Evolutionary conservation across 345 rosid species (phyloP).

Genomic region (Brassica carinata): DNA sequence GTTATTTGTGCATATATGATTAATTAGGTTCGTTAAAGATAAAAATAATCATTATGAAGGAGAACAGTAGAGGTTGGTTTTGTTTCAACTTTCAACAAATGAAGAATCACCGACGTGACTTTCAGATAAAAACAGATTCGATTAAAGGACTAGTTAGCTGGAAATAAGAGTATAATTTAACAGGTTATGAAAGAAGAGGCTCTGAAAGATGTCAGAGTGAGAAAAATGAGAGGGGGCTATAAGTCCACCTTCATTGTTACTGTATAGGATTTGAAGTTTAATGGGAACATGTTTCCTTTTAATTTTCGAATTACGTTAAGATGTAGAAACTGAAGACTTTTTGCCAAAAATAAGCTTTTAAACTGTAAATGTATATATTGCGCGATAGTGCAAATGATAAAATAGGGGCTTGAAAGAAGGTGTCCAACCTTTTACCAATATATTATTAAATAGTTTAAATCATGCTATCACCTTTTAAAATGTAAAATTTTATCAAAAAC

Average conservation of each 20-base stretch:
- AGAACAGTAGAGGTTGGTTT: slow-evolving; percentile 11
- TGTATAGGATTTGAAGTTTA: not conserved
- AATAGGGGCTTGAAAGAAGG: not conserved
- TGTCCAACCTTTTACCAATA: not conserved
- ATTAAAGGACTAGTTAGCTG: not conserved
- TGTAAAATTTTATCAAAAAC: too few species aligned
- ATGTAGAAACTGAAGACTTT: not conserved
- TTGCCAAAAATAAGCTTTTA: not conserved
- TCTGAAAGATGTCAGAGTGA: not conserved
- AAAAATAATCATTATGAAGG: not conserved
- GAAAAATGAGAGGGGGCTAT: not conserved
- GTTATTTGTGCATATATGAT: not conserved
- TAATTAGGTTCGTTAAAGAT: not conserved
- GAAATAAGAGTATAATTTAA: not conserved
- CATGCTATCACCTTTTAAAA: too few species aligned
- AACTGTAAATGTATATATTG: not conserved
- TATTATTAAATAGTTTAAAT: too few species aligned
- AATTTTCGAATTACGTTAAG: not conserved
- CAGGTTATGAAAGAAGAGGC: not conserved
- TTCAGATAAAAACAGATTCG: slow-evolving; percentile 16
- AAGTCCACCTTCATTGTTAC: not conserved
- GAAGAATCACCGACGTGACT: slow-evolving; percentile 27
- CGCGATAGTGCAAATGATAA: not conserved
- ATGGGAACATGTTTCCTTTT: not conserved
- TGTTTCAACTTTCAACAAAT: slow-evolving; percentile 30